Evolutionary conservation across 768 basidiomycete genomes (phyloP).

Genomic region (Paxillus involutus): DNA sequence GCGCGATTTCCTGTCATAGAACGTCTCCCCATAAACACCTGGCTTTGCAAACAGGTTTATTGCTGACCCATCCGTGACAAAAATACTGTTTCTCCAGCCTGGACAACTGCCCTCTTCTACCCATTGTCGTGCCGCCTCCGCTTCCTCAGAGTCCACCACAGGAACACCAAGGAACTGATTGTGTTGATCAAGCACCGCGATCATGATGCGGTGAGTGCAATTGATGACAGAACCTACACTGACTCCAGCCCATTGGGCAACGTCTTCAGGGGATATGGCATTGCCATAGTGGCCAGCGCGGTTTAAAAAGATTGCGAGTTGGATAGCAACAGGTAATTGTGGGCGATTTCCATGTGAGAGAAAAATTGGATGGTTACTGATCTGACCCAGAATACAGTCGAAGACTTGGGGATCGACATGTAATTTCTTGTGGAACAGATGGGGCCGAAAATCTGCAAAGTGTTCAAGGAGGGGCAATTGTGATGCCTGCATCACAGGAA

Average conservation of each 20-base stretch:
- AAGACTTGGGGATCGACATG: slow-evolving; percentile 26
- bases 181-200: not conserved
- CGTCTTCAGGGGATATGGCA: not conserved
- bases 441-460: slow-evolving; percentile 7
- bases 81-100: not conserved
- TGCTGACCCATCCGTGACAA: not conserved
- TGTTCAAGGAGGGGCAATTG: slow-evolving; percentile 4
- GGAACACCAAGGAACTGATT: not conserved
- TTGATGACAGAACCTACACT: slow-evolving; percentile 1
- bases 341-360: not conserved
- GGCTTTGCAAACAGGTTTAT: not conserved
- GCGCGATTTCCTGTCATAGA: not conserved
- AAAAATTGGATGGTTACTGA: not conserved
- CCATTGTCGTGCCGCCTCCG: not conserved
- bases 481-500: not conserved
- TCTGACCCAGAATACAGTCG: slow-evolving; percentile 13
- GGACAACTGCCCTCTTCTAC: too few relatives aligned
- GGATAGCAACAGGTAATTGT: slow-evolving; percentile 25
- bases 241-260: slow-evolving; percentile 6
- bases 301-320: slow-evolving; percentile 29
- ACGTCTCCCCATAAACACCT: not conserved
- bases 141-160: not conserved
- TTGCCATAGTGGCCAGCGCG: slow-evolving; percentile 29
- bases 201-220: slow-evolving; percentile 5
- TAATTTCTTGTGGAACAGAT: slow-evolving; percentile 27